Evolutionary conservation across 495 filamentous ascomycete species (phyloP).

Genomic region (Aspergillus taichungensis): DNA sequence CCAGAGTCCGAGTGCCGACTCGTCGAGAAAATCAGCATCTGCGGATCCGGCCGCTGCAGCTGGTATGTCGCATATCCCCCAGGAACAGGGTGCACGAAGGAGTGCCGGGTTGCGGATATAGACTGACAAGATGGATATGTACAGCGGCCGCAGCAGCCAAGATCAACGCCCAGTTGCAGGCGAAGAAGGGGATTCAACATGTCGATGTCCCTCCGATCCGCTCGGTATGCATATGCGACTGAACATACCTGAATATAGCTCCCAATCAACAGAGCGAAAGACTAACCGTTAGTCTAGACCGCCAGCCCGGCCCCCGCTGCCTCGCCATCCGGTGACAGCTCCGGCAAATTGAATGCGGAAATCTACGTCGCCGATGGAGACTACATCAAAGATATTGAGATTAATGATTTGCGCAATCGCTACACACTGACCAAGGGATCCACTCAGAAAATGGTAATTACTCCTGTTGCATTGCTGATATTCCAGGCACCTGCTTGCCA

Average conservation of each 20-base stretch:
- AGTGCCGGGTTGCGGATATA: not conserved
- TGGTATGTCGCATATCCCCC: constrained; percentile 40
- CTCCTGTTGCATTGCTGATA: constrained; percentile 74
- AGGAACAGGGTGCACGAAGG: too few relatives aligned
- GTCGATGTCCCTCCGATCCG: constrained; percentile 87
- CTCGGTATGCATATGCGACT: constrained; percentile 35
- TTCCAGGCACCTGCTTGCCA: constrained; percentile 45
- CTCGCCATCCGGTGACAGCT: constrained; percentile 38
- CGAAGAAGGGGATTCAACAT: constrained; percentile 88
- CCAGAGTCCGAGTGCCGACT: constrained; percentile 42
- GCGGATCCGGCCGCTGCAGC: constrained; percentile 78
- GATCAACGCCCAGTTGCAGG: constrained; percentile 88
- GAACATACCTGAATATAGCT: not conserved
- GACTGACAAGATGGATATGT: constrained; percentile 3
- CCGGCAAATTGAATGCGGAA: constrained; percentile 65
- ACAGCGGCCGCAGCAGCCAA: constrained; percentile 83
- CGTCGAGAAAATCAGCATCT: constrained; percentile 31
- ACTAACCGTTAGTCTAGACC: constrained; percentile 21
- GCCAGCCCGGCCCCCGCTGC: constrained; percentile 40
- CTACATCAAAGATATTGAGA: constrained; percentile 96
- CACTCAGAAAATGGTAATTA: constrained; percentile 99
- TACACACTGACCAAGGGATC: constrained; percentile 97
- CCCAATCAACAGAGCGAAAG: too few relatives aligned
- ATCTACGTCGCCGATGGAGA: constrained; percentile 93
- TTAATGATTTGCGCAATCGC: constrained; percentile 94